These are phyloP conservation scores for Bacidia rubella DNA, from an alignment of 495 filamentous ascomycete species.

Conservation along the genomic window DNA sequence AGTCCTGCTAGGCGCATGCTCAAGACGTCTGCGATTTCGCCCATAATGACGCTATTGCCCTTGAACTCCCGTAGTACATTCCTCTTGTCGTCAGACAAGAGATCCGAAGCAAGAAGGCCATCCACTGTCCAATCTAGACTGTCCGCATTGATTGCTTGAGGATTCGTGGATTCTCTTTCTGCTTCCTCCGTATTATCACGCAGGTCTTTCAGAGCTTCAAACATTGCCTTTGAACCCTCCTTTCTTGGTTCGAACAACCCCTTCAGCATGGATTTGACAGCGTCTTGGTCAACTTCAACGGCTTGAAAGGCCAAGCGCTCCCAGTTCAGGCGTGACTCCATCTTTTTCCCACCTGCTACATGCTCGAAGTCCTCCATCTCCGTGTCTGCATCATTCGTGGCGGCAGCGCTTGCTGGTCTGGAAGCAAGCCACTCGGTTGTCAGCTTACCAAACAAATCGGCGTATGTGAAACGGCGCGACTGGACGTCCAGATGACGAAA, in stretches of 20 bases:
- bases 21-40: conserved; percentile 51
- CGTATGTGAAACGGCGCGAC: conserved; percentile 34
- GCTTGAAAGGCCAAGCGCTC: conserved; percentile 34
- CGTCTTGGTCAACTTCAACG: conserved; percentile 25
- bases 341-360: conserved; percentile 24
- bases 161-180: conserved; percentile 25
- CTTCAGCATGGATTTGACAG: conserved; percentile 18
- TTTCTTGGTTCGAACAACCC: background rate
- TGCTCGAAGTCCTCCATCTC: conserved; percentile 15
- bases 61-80: conserved; percentile 46
- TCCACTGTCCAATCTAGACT: conserved; percentile 38
- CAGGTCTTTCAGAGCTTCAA: conserved; percentile 32
- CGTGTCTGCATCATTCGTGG: conserved; percentile 13
- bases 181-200: conserved; percentile 32
- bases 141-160: conserved; percentile 23
- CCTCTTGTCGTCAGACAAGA: conserved; percentile 46
- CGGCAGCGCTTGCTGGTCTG: conserved; percentile 14
- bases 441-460: conserved; percentile 34
- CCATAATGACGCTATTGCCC: conserved; percentile 38
- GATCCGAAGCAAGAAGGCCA: conserved; percentile 40
- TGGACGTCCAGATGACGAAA: conserved; percentile 28
- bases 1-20: conserved; percentile 52
- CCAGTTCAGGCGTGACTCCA: conserved; percentile 44
- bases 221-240: background rate
- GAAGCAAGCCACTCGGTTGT: conserved; percentile 43